Evolutionary conservation across 2,329 filamentous ascomycete species (phyloP).

Genomic region (Aspergillus tamarii): DNA sequence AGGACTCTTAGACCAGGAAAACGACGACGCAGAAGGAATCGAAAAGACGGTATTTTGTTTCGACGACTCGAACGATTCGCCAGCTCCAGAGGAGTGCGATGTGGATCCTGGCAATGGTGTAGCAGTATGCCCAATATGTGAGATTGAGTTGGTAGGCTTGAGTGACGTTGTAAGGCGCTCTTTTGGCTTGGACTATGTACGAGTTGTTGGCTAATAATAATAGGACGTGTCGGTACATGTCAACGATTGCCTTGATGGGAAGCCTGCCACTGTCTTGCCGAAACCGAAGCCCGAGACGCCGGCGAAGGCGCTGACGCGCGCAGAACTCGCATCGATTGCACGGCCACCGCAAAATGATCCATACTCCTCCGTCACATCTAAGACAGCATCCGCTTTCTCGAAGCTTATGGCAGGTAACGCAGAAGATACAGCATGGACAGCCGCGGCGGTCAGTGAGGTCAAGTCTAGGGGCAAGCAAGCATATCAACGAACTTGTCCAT

Average conservation of each 20-base stretch:
- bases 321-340: conserved; percentile 69
- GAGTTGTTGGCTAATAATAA: not conserved
- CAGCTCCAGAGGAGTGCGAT: conserved; percentile 20
- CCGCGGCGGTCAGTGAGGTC: conserved; percentile 77
- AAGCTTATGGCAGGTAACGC: conserved; percentile 91
- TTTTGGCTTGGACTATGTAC: not conserved
- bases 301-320: conserved; percentile 53
- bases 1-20: conserved; percentile 61
- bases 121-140: conserved; percentile 76
- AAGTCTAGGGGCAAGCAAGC: conserved; percentile 81
- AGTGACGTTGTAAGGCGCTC: conserved; percentile 46
- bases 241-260: conserved; percentile 88
- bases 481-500: conserved; percentile 89
- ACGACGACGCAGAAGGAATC: conserved; percentile 39
- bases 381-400: conserved; percentile 74
- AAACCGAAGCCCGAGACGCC: conserved; percentile 19
- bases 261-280: conserved; percentile 61
- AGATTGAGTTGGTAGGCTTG: conserved; percentile 62
- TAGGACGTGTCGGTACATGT: conserved; percentile 82
- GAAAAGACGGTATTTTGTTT: conserved; percentile 31
- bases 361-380: conserved; percentile 57
- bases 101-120: conserved; percentile 23
- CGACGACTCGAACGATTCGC: conserved; percentile 28
- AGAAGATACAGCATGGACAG: conserved; percentile 87
- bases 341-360: conserved; percentile 82